Evolutionary conservation across 768 basidiomycete species (phyloP).

Genomic region (Strobilomyces dryophilus): DNA sequence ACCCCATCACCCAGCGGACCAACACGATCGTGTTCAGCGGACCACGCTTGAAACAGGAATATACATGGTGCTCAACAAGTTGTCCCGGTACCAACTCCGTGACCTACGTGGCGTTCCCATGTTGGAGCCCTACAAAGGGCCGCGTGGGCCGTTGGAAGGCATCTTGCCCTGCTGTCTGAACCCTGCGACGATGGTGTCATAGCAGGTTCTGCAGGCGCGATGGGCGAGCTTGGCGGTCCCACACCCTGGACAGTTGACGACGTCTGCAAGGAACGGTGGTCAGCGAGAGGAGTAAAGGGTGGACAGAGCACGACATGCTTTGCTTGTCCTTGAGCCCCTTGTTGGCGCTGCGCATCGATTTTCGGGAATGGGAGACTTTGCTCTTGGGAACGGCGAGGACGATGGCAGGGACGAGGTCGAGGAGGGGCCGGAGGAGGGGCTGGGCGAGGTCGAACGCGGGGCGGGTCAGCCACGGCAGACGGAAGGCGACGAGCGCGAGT

Average conservation of each 20-base stretch:
- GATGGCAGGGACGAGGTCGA: constrained; percentile 82
- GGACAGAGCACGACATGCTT: constrained; percentile 42
- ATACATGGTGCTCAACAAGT: background rate
- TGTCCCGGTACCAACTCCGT: background rate
- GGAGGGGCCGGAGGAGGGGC: constrained; percentile 43
- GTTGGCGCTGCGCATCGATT: constrained; percentile 91
- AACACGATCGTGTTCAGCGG: background rate
- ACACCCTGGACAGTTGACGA: constrained; percentile 88
- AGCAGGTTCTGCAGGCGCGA: constrained; percentile 81
- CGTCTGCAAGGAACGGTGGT: constrained; percentile 46
- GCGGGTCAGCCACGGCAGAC: constrained; percentile 24
- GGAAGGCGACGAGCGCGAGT: constrained; percentile 29
- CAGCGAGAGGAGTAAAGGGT: background rate
- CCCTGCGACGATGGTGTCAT: constrained; percentile 33
- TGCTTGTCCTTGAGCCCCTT: constrained; percentile 94
- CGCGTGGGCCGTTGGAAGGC: background rate
- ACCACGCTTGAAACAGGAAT: background rate
- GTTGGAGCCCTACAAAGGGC: background rate
- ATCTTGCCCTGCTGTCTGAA: constrained; percentile 19
- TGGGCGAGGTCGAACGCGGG: constrained; percentile 27
- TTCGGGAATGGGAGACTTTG: constrained; percentile 88
- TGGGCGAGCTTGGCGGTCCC: constrained; percentile 86
- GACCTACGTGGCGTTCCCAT: background rate
- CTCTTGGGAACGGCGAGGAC: constrained; percentile 92
- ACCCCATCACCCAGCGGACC: background rate